Evolutionary conservation across 352 stramenopile species (phyloP).

Genomic region (Phytopythium helicoides): DNA sequence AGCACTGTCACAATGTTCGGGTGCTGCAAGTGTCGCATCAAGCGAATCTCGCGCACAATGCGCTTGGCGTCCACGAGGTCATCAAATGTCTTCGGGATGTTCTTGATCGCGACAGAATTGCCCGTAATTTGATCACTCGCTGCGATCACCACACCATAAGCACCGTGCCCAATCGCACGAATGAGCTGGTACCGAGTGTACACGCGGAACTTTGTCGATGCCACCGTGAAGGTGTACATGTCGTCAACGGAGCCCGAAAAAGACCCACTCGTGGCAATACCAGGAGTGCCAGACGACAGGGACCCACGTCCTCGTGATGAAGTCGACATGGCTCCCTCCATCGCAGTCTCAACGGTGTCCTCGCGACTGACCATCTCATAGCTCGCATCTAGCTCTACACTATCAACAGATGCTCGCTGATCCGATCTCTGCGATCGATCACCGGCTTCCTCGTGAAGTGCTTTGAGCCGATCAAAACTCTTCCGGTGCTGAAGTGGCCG

Average conservation of each 20-base stretch:
- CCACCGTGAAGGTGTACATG: slow-evolving; percentile 85
- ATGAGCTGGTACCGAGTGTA: slow-evolving; percentile 87
- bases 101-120: slow-evolving; percentile 94
- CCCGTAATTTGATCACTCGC: slow-evolving; percentile 85
- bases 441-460: slow-evolving; percentile 71
- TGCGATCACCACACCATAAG: slow-evolving; percentile 91
- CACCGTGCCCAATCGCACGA: slow-evolving; percentile 87
- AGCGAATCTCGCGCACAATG: slow-evolving; percentile 84
- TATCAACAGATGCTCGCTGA: background rate
- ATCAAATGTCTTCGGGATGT: slow-evolving; percentile 93
- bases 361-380: slow-evolving; percentile 7
- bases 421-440: slow-evolving; percentile 26
- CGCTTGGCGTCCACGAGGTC: slow-evolving; percentile 87
- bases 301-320: too few species aligned
- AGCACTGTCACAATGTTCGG: slow-evolving; percentile 81
- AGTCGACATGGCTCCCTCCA: too few species aligned
- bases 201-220: slow-evolving; percentile 82
- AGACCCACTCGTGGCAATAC: too few species aligned
- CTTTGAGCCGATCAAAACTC: slow-evolving; percentile 72
- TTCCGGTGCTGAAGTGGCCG: slow-evolving; percentile 56
- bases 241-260: too few species aligned
- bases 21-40: slow-evolving; percentile 87
- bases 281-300: background rate
- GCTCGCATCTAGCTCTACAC: background rate
- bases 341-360: background rate